Base-by-base conservation (phyloP, 2,329 filamentous ascomycete species). In the Colletotrichum camelliae region DNA sequence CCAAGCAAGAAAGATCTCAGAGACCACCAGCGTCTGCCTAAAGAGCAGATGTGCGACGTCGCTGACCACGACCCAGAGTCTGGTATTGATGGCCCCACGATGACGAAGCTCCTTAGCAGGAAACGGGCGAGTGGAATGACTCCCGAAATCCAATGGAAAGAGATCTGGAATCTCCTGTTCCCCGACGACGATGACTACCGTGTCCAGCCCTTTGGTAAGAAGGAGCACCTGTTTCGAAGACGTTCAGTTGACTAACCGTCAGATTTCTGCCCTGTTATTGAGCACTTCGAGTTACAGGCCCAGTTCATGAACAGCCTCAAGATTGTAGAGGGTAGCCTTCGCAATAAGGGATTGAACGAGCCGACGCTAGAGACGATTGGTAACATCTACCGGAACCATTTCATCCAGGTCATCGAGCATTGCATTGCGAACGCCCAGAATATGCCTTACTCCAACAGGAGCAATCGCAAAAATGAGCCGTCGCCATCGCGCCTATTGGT, bases 131-230 rank as follows among this genome's bases (percentile, higher is more conserved):
- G 84, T 7, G 85, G 85, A 1, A 81, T 82, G 2, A 85, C 84
- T 3, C 77, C 84, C 0, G 83, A 85, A 7, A 81, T 85, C 1
- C 85, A 86, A 58, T 86, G 85, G 85, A 81, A 79, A 18, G 85
- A 86, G 69, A 84, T 86, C 2, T 86, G 85, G 85, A 84, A 82
- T n/a, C 84, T 86, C 10, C 77, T 86, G 0, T 86, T 86, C 68
- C 85, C 85, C 0, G 85, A 86, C 52, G 85, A 86, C 18, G 84
- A 85, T 15, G 85, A 85, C 7, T 71, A 79, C 33, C 74, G 80
- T 5, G 79, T 86, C 1, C 80, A 81, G 18, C 64, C 80, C 2
- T 83, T 82, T 39, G 80, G 85, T 85, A 66, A 52, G 43, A 21
- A 75, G 80, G 9, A 21, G 16, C 8, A 2, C 12, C 18, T 21